These are phyloP conservation scores for Tirmania nivea DNA, from an alignment of 495 filamentous ascomycete species.

Conservation along the genomic window DNA sequence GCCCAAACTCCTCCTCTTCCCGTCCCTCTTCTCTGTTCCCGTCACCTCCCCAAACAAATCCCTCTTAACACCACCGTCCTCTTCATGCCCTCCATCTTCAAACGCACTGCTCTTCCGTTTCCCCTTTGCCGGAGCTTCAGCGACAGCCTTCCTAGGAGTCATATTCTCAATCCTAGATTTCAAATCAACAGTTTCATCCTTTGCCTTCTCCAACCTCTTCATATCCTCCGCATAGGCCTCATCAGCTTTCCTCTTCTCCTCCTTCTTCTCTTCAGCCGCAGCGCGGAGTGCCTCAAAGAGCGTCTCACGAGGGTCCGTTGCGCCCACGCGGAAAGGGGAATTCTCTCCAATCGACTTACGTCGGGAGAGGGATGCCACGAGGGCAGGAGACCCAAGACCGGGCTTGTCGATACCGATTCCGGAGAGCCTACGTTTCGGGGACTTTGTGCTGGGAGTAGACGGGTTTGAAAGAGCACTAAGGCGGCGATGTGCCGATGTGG, in stretches of 20 bases:
- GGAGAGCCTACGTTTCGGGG: neutral
- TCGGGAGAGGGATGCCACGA: slow-evolving; percentile 50
- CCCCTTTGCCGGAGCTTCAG: slow-evolving; percentile 12
- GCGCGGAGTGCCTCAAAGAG: slow-evolving; percentile 45
- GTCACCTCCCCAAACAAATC: slow-evolving; percentile 1
- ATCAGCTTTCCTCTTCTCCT: slow-evolving; percentile 43
- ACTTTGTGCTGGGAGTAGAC: slow-evolving; percentile 25
- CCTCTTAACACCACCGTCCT: slow-evolving; percentile 7
- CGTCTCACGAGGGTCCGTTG: slow-evolving; percentile 22
- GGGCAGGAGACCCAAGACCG: slow-evolving; percentile 57
- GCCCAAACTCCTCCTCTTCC: slow-evolving; percentile 1
- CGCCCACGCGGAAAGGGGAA: slow-evolving; percentile 33
- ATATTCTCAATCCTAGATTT: slow-evolving; percentile 13
- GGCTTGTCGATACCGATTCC: slow-evolving; percentile 53
- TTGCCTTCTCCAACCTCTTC: slow-evolving; percentile 27
- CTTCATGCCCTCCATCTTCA: neutral
- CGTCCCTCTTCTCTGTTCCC: neutral
- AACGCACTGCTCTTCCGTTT: slow-evolving; percentile 6
- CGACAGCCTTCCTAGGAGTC: slow-evolving; percentile 9
- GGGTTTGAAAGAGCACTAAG: slow-evolving; percentile 19
- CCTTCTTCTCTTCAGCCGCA: slow-evolving; percentile 44
- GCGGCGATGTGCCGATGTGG: slow-evolving; percentile 42
- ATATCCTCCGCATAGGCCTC: slow-evolving; percentile 38
- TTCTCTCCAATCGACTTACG: slow-evolving; percentile 49
- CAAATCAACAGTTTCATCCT: slow-evolving; percentile 10